These are phyloP conservation scores for Coemansia sp. DNA, from an alignment of 192 early-diverging fungal genomes.

Conservation along the genomic window DNA sequence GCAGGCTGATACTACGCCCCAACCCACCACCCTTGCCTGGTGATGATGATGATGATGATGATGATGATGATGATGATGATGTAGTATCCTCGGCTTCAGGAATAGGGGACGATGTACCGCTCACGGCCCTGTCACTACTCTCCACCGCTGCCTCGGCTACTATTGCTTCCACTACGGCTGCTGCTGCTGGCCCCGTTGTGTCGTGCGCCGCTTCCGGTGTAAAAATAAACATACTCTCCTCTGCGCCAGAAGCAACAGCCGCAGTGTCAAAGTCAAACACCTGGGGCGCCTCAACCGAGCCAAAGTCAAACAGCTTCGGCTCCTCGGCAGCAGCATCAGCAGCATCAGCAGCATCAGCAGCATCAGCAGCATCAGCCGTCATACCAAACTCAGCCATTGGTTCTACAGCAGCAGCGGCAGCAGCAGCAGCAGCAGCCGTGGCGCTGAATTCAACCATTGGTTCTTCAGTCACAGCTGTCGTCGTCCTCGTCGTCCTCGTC, in stretches of 20 bases:
- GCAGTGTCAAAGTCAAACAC: background rate
- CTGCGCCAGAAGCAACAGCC: background rate
- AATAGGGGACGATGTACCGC: too few relatives aligned
- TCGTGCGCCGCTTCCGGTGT: background rate
- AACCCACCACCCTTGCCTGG: background rate
- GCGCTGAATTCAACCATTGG: too few relatives aligned
- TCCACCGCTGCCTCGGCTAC: too few relatives aligned
- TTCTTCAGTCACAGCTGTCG: too few relatives aligned
- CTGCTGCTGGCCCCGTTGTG: background rate
- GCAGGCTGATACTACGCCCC: slow-evolving; percentile 44
- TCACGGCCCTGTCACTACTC: too few relatives aligned
- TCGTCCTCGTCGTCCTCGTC: too few relatives aligned
- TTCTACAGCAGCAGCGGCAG: background rate
- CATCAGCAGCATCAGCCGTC: background rate
- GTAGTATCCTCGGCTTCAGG: too few relatives aligned
- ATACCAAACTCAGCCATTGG: background rate
- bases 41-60: too few relatives aligned
- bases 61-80: too few relatives aligned
- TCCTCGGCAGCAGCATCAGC: background rate
- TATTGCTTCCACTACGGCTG: too few relatives aligned
- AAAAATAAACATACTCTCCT: background rate
- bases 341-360: too few relatives aligned
- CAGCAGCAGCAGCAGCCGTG: too few relatives aligned
- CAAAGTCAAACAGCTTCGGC: background rate
- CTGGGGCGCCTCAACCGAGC: background rate